Base-by-base conservation (phyloP, 257 asterid genomes). In the Rubia yunnanensis region DNA sequence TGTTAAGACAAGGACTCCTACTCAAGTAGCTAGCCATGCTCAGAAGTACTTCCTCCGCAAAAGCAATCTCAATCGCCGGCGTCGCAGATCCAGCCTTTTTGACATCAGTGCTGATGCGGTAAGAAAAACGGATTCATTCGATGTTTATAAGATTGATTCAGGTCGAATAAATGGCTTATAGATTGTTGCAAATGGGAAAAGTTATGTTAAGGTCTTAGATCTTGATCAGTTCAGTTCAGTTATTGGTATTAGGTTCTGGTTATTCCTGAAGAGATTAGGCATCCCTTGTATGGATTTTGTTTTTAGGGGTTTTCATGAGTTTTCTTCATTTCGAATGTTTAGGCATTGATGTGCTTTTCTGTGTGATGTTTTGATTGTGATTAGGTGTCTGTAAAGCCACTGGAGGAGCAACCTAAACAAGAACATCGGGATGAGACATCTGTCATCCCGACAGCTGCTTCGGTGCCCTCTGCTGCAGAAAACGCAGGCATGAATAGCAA, bases 21-120 rank as follows among this genome's bases (percentile, higher is more conserved):
- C 98, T 2, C 98, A 91, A 77, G 98, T 91, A 1, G 98, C 98
- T 2, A 91, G 98, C 72, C 98, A 91, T 76, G 96, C 96, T 67
- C 98, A 91, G 78, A 91, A 91, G 68, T 81, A 91, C 79, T 91
- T 82, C 70, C 86, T 86, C 70, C 95, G 98, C 69, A 84, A 82
- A 49, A 85, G 53, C 73, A 88, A 88, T 73, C 72, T 80, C 53
- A 88, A 81, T 60, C 92, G 94, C 49, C 86, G 96, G 15, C 94
- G 98, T 35, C 95, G 95, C 44, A 85, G 98, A 44, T 80, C 96
- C 35, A 91, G 98, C 83, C 95, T 91, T 74, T 91, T 91, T 23
- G 98, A 91, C 75, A 91, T 91, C 66, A 85, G 95, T 27, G 77
- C 95, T 5, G 88, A 91, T 72, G 74, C 83, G 87, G 98, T 91